phyloP scores from a whole-genome alignment of 768 basidiomycete species.

The Russula dissimulans region DNA sequence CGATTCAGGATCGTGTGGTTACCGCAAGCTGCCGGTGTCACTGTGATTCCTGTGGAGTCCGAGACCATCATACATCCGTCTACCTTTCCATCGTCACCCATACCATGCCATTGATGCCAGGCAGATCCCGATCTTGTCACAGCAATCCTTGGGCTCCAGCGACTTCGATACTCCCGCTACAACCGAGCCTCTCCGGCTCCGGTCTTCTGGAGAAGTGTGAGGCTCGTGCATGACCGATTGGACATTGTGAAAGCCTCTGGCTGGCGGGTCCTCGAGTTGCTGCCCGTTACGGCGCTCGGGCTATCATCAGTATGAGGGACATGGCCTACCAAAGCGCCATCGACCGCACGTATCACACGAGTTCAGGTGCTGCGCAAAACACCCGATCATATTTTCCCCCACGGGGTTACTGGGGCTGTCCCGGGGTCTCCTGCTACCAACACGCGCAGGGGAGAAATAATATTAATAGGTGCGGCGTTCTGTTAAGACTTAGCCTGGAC shows the following conservation, averaged over 20 bases:
- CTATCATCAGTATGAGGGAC: neutral
- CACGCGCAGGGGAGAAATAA: neutral
- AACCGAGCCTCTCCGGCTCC: neutral
- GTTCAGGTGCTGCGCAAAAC: neutral
- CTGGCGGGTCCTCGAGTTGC: neutral
- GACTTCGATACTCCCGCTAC: too few relatives aligned
- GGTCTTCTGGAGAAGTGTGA: neutral
- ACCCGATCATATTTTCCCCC: neutral
- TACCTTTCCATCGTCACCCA: neutral
- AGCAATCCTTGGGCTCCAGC: neutral
- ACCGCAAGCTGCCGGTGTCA: too few relatives aligned
- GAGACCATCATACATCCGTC: conserved; percentile 17
- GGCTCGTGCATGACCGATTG: neutral
- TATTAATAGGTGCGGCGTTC: neutral
- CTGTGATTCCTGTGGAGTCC: too few relatives aligned
- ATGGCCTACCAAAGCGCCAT: too few relatives aligned
- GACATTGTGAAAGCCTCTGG: neutral
- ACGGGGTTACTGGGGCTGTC: neutral
- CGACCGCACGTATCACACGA: neutral
- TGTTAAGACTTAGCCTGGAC: neutral
- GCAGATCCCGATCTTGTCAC: neutral
- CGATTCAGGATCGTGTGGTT: too few relatives aligned
- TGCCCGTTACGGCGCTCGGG: neutral
- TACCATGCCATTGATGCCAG: too few relatives aligned
- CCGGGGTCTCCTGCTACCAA: neutral